Conservation (phyloP, 2,329 filamentous ascomycete genomes). For the Hypoxylon sp. region DNA sequence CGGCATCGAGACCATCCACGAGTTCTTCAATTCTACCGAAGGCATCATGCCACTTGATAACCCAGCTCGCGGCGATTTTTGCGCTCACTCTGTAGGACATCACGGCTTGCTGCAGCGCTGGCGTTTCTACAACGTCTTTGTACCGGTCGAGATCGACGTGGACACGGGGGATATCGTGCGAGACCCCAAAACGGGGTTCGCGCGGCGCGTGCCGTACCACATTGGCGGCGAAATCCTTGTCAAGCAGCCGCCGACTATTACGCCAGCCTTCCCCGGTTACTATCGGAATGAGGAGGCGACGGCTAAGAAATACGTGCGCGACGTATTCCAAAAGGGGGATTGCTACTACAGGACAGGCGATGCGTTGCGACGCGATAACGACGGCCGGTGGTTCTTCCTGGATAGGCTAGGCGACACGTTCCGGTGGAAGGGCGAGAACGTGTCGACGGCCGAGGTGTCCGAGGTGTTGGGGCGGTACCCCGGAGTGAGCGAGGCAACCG, state of each 20-base stretch:
- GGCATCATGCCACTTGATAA: slow-evolving; percentile 75
- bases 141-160: slow-evolving; percentile 77
- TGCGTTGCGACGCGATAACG: slow-evolving; percentile 69
- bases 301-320: slow-evolving; percentile 71
- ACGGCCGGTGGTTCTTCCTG: slow-evolving; percentile 78
- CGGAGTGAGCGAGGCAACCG: slow-evolving; percentile 74
- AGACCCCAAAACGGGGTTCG: slow-evolving; percentile 77
- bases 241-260: slow-evolving; percentile 63
- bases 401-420: slow-evolving; percentile 80
- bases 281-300: slow-evolving; percentile 75
- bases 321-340: slow-evolving; percentile 77
- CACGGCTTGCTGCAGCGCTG: slow-evolving; percentile 73
- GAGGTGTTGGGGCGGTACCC: slow-evolving; percentile 72
- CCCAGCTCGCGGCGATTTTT: slow-evolving; percentile 71
- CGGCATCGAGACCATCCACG: slow-evolving; percentile 71
- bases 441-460: slow-evolving; percentile 75
- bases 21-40: slow-evolving; percentile 85
- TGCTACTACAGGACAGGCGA: slow-evolving; percentile 78
- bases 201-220: slow-evolving; percentile 71
- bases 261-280: slow-evolving; percentile 76
- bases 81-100: slow-evolving; percentile 75
- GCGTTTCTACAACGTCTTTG: slow-evolving; percentile 65
- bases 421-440: slow-evolving; percentile 80
- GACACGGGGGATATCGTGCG: slow-evolving; percentile 76
- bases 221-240: slow-evolving; percentile 82